Evolutionary conservation across 352 stramenopile species (phyloP).

Genomic region (Phytophthora brassicae): DNA sequence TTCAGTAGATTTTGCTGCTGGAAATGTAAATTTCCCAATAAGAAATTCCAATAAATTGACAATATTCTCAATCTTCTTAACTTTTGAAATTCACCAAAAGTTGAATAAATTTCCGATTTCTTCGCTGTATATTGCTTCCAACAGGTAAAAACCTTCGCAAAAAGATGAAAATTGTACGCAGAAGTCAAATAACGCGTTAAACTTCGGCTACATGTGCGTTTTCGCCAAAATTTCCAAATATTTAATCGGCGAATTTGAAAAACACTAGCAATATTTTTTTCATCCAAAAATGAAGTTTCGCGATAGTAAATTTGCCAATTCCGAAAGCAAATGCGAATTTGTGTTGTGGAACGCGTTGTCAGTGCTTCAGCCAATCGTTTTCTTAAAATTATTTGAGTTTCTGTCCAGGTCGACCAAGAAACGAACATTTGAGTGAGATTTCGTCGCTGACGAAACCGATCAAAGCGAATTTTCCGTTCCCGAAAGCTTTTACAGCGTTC

Average conservation of each 20-base stretch:
- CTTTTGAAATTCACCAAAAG: constrained; percentile 6
- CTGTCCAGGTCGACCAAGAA: constrained; percentile 23
- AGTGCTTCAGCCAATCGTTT: constrained; percentile 4
- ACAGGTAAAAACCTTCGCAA: neutral
- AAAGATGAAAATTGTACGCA: constrained; percentile 16
- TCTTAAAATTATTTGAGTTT: neutral
- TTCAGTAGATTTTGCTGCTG: constrained; percentile 15
- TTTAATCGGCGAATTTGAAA: constrained; percentile 1
- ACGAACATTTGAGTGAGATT: constrained; percentile 11
- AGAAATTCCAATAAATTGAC: constrained; percentile 10
- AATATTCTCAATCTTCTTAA: neutral
- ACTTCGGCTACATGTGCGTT: neutral
- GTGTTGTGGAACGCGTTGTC: constrained; percentile 1
- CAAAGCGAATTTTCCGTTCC: constrained; percentile 17
- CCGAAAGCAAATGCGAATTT: constrained; percentile 7
- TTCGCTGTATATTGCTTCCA: constrained; percentile 14
- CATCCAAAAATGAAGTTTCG: neutral
- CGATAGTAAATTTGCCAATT: constrained; percentile 14
- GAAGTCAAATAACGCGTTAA: constrained; percentile 12
- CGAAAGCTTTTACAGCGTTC: constrained; percentile 2
- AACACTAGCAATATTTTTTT: neutral
- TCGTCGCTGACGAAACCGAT: constrained; percentile 14
- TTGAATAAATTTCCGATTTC: neutral
- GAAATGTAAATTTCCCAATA: constrained; percentile 10
- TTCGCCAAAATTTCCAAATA: constrained; percentile 25